Conservation (phyloP, 2,329 filamentous ascomycete genomes). For the Sporothrix brunneoviolacea region DNA sequence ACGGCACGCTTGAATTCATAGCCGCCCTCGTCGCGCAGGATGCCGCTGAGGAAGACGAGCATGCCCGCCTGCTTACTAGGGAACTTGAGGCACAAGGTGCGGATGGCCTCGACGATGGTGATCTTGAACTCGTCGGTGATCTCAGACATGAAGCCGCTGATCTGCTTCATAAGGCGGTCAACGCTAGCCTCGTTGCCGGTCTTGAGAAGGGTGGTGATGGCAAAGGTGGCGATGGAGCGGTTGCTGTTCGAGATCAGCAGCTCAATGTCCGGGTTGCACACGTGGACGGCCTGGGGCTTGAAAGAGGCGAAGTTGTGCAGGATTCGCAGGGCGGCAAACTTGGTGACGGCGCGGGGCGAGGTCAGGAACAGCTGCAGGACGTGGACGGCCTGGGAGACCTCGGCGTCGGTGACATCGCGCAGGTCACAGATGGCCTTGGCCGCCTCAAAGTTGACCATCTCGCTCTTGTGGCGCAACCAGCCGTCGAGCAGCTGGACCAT, state of each 20-base stretch:
- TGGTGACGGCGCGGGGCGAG: constrained; percentile 89
- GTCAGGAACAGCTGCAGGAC: constrained; percentile 95
- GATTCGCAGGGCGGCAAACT: constrained; percentile 94
- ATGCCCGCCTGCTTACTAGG: constrained; percentile 97
- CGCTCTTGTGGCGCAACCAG: constrained; percentile 96
- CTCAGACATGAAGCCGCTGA: constrained; percentile 95
- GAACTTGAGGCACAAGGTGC: constrained; percentile 94
- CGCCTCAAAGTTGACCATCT: constrained; percentile 99
- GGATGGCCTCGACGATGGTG: constrained; percentile 97
- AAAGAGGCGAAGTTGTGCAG: constrained; percentile 94
- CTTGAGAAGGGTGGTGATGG: constrained; percentile 95
- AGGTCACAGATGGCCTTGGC: constrained; percentile 97
- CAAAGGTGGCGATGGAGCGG: constrained; percentile 94
- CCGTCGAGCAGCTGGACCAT: constrained; percentile 97
- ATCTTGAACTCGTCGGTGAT: constrained; percentile 99
- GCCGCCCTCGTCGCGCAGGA: constrained; percentile 90
- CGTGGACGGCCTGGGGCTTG: constrained; percentile 85
- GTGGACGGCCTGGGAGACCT: constrained; percentile 87
- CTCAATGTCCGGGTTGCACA: constrained; percentile 97
- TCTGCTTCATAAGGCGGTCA: constrained; percentile 97
- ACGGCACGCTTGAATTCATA: constrained; percentile 98
- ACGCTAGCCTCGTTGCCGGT: constrained; percentile 97
- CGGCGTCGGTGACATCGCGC: constrained; percentile 83
- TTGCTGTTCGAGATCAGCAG: constrained; percentile 94
- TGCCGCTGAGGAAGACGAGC: constrained; percentile 95